Percentiles rank a stretch among this genome's conserved stretches.
These are phyloP conservation scores for Globisporangium acanthophoron DNA, from an alignment of 352 stramenopile species.

Conservation along the genomic window DNA sequence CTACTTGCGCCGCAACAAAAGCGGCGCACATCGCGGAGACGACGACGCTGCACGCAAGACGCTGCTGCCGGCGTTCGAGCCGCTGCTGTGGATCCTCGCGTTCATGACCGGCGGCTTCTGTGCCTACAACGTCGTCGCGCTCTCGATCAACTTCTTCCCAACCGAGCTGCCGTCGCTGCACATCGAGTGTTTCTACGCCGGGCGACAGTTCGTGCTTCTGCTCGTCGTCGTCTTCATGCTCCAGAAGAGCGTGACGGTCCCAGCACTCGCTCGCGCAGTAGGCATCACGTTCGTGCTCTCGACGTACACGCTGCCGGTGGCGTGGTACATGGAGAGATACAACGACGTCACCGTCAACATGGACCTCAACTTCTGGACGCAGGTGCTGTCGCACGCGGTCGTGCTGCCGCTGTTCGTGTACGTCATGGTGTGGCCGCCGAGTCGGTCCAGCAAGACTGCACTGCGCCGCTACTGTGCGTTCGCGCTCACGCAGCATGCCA, in stretches of 20 bases:
- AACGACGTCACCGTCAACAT: not conserved
- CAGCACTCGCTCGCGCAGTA: conserved; percentile 16
- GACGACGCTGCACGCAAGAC: conserved; percentile 32
- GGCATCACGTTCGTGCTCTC: conserved; percentile 14
- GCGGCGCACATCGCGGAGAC: conserved; percentile 30
- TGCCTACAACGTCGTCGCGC: conserved; percentile 4
- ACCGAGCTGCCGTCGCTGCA: not conserved
- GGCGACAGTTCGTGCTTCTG: conserved; percentile 7
- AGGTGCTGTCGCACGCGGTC: conserved; percentile 11
- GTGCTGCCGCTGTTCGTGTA: conserved; percentile 18
- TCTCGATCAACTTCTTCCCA: conserved; percentile 1
- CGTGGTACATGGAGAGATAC: not conserved
- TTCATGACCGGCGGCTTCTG: conserved; percentile 10
- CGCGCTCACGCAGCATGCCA: conserved; percentile 23
- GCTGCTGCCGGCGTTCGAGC: conserved; percentile 61
- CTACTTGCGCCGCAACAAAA: conserved; percentile 43
- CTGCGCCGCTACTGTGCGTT: conserved; percentile 34
- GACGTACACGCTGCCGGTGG: conserved; percentile 1
- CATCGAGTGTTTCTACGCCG: conserved; percentile 27
- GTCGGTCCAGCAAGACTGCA: conserved; percentile 19
- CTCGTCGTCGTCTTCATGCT: conserved; percentile 11
- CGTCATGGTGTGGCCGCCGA: conserved; percentile 19
- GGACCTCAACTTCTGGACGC: conserved; percentile 6
- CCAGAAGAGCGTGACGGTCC: conserved; percentile 7
- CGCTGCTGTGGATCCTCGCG: conserved; percentile 33